Conservation (phyloP, 2,329 filamentous ascomycete genomes). For the Pseudogymnoascus sp. region DNA sequence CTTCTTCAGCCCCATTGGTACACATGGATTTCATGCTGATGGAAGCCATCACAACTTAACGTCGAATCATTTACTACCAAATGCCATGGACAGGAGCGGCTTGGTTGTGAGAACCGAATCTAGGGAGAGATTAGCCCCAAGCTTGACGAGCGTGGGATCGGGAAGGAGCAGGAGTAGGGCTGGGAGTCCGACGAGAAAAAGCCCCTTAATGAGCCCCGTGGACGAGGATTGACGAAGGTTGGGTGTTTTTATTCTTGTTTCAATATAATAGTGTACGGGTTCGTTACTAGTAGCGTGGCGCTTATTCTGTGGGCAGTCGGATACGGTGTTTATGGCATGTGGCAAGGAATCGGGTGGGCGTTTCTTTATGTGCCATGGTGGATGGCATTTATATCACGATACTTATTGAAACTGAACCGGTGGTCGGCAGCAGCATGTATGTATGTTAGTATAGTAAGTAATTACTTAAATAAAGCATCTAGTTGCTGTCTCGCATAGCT, state of each 20-base stretch:
- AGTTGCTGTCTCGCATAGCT: neutral
- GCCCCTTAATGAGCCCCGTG: constrained; percentile 46
- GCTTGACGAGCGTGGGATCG: constrained; percentile 42
- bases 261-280: constrained; percentile 1
- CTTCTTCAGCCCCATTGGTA: constrained; percentile 19
- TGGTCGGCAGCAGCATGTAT: neutral
- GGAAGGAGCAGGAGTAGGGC: constrained; percentile 42
- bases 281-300: constrained; percentile 5
- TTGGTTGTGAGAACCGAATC: constrained; percentile 79
- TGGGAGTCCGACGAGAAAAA: constrained; percentile 46
- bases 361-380: neutral
- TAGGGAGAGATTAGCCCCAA: constrained; percentile 63
- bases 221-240: constrained; percentile 33
- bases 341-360: neutral
- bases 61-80: constrained; percentile 19
- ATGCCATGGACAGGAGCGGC: constrained; percentile 58
- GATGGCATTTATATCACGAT: constrained; percentile 2
- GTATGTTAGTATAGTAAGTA: constrained; percentile 4
- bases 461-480: constrained; percentile 6
- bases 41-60: constrained; percentile 18
- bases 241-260: neutral
- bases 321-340: constrained; percentile 8
- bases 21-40: constrained; percentile 23
- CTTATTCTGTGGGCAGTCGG: constrained; percentile 9
- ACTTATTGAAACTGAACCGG: neutral